phyloP scores from a whole-genome alignment of 139 green algal species.

The Chlamydomonas incerta region DNA sequence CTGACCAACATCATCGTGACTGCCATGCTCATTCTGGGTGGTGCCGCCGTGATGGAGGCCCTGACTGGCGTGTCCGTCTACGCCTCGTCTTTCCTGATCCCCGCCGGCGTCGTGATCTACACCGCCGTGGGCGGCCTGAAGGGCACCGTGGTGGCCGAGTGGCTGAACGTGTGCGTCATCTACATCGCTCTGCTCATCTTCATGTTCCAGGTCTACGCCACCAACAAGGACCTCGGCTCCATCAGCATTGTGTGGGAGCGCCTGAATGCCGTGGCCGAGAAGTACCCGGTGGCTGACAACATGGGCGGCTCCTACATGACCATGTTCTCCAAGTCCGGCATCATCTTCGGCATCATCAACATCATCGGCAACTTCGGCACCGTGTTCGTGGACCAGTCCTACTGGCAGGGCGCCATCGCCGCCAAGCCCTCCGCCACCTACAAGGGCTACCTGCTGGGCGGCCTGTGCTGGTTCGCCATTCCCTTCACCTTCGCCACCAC shows the following conservation, averaged over 20 bases:
- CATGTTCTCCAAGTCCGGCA: constrained; percentile 87
- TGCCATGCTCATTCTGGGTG: constrained; percentile 92
- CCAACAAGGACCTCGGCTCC: constrained; percentile 49
- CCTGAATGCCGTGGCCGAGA: constrained; percentile 56
- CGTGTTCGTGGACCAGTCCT: constrained; percentile 91
- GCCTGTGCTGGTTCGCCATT: constrained; percentile 94
- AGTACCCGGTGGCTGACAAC: constrained; percentile 82
- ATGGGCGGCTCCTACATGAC: constrained; percentile 89
- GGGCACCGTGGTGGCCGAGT: constrained; percentile 89
- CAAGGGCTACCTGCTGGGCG: constrained; percentile 84
- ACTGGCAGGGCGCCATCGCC: constrained; percentile 94
- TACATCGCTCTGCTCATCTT: constrained; percentile 90
- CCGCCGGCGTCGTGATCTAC: constrained; percentile 88
- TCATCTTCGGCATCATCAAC: constrained; percentile 98
- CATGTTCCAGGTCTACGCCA: constrained; percentile 81
- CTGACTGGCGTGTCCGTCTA: constrained; percentile 65
- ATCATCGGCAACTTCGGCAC: constrained; percentile 96
- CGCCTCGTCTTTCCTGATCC: constrained; percentile 73
- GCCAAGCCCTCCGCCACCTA: constrained; percentile 85
- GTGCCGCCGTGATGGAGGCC: constrained; percentile 87
- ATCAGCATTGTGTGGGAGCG: constrained; percentile 78
- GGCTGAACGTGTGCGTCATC: constrained; percentile 82
- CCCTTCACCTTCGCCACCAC: constrained; percentile 94
- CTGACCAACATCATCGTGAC: constrained; percentile 93
- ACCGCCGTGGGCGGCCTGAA: constrained; percentile 87